Evolutionary conservation across 805 yeast species (phyloP).

Genomic region (Candida mattraensis): DNA sequence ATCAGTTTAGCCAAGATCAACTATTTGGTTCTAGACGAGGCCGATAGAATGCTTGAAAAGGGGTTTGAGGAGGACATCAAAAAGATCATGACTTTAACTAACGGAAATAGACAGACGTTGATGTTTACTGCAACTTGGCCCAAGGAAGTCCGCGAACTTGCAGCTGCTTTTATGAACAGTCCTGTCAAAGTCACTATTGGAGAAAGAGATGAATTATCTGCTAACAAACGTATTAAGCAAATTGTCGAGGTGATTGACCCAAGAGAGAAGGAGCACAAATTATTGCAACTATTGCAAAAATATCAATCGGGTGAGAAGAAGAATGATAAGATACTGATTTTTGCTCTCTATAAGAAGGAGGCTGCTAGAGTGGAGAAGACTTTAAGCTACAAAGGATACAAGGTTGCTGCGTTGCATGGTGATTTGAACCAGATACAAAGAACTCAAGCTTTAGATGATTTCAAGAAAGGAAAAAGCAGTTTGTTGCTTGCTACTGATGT

Average conservation of each 20-base stretch:
- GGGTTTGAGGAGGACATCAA: slow-evolving; percentile 98
- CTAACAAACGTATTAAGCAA: slow-evolving; percentile 92
- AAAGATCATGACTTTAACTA: slow-evolving; percentile 64
- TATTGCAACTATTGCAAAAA: slow-evolving; percentile 68
- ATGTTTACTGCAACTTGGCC: slow-evolving; percentile 99
- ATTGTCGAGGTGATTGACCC: slow-evolving; percentile 90
- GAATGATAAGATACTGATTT: slow-evolving; percentile 83
- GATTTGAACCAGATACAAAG: slow-evolving; percentile 92
- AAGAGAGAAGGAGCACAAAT: slow-evolving; percentile 71
- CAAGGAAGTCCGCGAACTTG: slow-evolving; percentile 93
- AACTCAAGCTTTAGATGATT: slow-evolving; percentile 79
- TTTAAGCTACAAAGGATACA: slow-evolving; percentile 68
- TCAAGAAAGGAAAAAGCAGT: slow-evolving; percentile 76
- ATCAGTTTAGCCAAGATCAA: slow-evolving; percentile 65
- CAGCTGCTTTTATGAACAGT: slow-evolving; percentile 73
- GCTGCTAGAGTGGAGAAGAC: slow-evolving; percentile 87
- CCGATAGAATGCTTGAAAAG: slow-evolving; percentile 97
- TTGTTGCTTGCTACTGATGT: slow-evolving; percentile 95
- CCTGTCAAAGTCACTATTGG: slow-evolving; percentile 95
- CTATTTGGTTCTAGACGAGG: slow-evolving; percentile 92
- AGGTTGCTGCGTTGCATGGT: slow-evolving; percentile 94
- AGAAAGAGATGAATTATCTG: slow-evolving; percentile 88
- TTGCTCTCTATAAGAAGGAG: slow-evolving; percentile 95
- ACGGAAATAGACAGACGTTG: slow-evolving; percentile 74
- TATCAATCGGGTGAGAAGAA: slow-evolving; percentile 65